Base-by-base conservation (phyloP, 768 basidiomycete species). In the Podaxis pistillaris region DNA sequence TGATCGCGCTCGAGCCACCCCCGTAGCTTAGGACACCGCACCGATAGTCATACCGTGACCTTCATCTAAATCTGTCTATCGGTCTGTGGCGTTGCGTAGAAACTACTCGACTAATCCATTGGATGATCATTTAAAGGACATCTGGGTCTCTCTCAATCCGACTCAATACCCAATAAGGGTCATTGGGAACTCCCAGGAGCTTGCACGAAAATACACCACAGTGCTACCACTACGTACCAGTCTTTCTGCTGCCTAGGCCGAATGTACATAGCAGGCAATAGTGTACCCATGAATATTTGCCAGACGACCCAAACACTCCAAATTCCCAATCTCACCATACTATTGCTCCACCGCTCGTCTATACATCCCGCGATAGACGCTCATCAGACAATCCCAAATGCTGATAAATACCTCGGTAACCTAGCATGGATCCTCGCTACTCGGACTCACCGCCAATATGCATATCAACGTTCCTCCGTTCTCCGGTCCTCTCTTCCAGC, bases 1-100 rank as follows among this genome's bases (percentile, higher is more conserved):
- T 58, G 33, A 58, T 58, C 15, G 57, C 57, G 57, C 57, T 58
- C 57, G 46, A 46, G 44, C 57, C 47, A 59, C 9, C 38, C 24
- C 38, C 15, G 38, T 41, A 28, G 12, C 52, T 22, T 38, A 46
- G 15, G 17, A 44, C 58, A 50, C 47, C 47, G 36, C 47, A 59
- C 47, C 58, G 22, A 33, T 22, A 9, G 49, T 24, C 47, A 22
- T 50, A 22, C 55, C 37, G 37, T 44, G 4, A 33, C 54, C n/a
- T 8, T 12, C 38, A 26, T 56, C n/a, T 41, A 38, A 6, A 41
- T 37, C 54, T 6, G 36, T 56, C 19, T 19, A 37, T 24, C 4
- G 24, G 30, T 54, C 30, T 30, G 28, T 38, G 28, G 28, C 30
- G 53, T 54, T 37, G 30, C 53, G 49, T 50, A 50, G 49, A 50